These are phyloP conservation scores for Sphagnum fallax DNA, from an alignment of 228 moss, liverwort and hornwort species.

Conservation along the genomic window DNA sequence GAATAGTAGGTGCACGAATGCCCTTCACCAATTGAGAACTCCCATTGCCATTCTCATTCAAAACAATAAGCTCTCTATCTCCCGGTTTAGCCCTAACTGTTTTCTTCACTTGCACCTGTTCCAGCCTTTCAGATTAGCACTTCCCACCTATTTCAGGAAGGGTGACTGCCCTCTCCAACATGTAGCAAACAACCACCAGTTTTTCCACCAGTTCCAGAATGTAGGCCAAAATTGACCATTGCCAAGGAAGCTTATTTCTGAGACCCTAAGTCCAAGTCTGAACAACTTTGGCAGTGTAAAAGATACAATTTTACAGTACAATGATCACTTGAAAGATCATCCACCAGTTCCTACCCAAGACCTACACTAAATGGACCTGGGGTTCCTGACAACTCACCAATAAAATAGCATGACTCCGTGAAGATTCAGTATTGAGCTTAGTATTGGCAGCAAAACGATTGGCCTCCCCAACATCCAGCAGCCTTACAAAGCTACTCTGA, in stretches of 20 bases:
- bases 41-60: conserved; percentile 68
- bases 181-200: background rate
- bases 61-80: conserved; percentile 40
- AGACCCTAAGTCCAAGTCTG: background rate
- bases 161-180: background rate
- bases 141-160: background rate
- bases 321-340: background rate
- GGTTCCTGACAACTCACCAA: conserved; percentile 39
- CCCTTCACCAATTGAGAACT: conserved; percentile 58
- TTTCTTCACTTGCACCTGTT: conserved; percentile 87
- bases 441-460: conserved; percentile 99
- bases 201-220: background rate
- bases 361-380: background rate
- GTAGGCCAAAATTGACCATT: no score
- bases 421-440: conserved; percentile 95
- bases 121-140: background rate
- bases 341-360: background rate
- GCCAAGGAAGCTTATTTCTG: background rate
- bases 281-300: background rate
- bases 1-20: conserved; percentile 76
- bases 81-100: conserved; percentile 58
- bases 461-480: conserved; percentile 91
- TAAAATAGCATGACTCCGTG: conserved; percentile 95
- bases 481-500: conserved; percentile 74
- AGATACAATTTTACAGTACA: background rate